Base-by-base conservation (phyloP, 2,329 filamentous ascomycete species). In the Arthrinium phaeospermum region DNA sequence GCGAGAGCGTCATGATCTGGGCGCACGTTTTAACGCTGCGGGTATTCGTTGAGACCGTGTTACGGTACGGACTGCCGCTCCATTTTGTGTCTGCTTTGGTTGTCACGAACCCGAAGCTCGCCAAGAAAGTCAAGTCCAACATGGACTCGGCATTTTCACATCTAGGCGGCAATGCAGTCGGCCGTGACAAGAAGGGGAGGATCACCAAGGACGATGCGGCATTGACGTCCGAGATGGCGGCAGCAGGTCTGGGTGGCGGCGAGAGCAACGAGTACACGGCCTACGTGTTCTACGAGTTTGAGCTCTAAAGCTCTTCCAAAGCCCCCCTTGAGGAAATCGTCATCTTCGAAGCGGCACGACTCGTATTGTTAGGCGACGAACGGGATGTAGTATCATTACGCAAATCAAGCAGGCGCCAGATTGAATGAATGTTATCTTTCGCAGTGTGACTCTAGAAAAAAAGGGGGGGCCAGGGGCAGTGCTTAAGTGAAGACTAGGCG, bases 41-140 rank as follows among this genome's bases (percentile, higher is more conserved):
- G 71, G 95, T 98, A 27, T 99, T 98, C 83, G 96, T 99, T 27
- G 96, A 99, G 87, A 98, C 95, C 6, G 96, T 99, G n/a, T 86
- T 99, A 80, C 91, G 96, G 76, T 99, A 99, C 80, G 96, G 96
- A 41, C 83, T 99, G 78, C 96, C 96, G 68, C 85, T 98, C 75
- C 93, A 97, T 77, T 99, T 96, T 82, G 92, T 97, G 19, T 93
- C 92, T 77, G 94, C 92, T 22, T 85, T 98, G 76, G 86, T 98
- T 74, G 92, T 94, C 94, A 95, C 94, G 67, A 94, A 91, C 64
- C 81, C 91, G n/a, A 98, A 98, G 85, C 85, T 91, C 51, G 90
- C 90, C 5, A 93, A 94, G 81, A 97, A 96, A 83, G 90, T 92
- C 45, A 94, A 94, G 83, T 82, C 87, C n/a, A 90, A 91, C 12